These are phyloP conservation scores for Elymus sibiricus DNA, from an alignment of 176 grass and related monocot genomes.

Conservation along the genomic window DNA sequence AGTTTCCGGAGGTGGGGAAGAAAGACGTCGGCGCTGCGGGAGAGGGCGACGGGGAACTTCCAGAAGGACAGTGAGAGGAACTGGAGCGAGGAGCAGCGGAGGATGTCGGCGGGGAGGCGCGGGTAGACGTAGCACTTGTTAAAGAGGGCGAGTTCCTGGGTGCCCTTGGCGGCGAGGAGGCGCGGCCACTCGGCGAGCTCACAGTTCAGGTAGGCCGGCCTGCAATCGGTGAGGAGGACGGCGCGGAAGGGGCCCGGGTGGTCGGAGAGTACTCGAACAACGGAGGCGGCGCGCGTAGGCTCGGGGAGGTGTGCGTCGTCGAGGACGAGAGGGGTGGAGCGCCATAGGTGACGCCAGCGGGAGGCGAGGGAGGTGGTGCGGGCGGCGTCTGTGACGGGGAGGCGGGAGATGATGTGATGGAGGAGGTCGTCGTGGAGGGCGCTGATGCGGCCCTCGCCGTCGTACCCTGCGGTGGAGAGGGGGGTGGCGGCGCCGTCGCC, in stretches of 20 bases:
- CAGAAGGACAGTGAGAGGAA: neutral
- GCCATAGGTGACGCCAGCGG: conserved; percentile 26
- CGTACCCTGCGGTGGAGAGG: neutral
- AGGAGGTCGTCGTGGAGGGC: conserved; percentile 28
- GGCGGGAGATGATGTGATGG: neutral
- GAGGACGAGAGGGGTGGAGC: conserved; percentile 15
- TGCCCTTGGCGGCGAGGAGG: neutral
- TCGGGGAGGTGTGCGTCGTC: neutral
- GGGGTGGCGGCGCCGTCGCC: no score
- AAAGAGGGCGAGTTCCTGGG: neutral
- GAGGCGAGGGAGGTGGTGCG: conserved; percentile 15
- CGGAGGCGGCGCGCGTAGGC: neutral
- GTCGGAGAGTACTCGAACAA: neutral
- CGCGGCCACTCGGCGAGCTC: neutral
- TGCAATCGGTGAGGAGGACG: neutral
- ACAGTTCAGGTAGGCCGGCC: neutral
- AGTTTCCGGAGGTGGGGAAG: conserved; percentile 26
- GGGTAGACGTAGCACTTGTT: neutral
- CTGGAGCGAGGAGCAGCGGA: neutral
- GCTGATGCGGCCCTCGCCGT: conserved; percentile 17
- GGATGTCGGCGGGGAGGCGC: neutral
- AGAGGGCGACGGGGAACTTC: neutral
- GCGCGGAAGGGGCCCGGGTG: neutral
- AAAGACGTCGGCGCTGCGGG: neutral
- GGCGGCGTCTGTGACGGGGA: conserved; percentile 19